Evolutionary conservation across 345 rosid genomes (phyloP).

Genomic region (Aurinia saxatilis): DNA sequence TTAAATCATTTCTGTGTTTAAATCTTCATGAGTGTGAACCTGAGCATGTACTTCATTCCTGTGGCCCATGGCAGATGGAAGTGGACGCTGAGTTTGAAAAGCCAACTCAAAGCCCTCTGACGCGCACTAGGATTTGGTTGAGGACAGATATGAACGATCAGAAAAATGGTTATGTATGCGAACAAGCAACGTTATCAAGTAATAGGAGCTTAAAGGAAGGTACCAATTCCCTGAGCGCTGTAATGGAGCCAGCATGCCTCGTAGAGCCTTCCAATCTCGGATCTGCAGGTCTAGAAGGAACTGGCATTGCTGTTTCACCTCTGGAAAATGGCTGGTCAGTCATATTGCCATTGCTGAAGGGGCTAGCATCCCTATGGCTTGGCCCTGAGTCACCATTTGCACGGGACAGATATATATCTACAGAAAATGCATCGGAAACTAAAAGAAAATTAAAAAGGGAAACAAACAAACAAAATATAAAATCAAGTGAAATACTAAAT

Average conservation of each 20-base stretch:
- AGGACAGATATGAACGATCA: slow-evolving; percentile 9
- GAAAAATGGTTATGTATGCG: background rate
- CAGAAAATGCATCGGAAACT: slow-evolving; percentile 3
- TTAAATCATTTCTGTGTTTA: background rate
- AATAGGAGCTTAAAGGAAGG: background rate
- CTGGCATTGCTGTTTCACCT: slow-evolving; percentile 52
- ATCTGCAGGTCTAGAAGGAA: slow-evolving; percentile 55
- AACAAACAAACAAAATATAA: background rate
- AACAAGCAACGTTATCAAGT: background rate
- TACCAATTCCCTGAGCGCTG: slow-evolving; percentile 85
- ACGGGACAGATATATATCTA: slow-evolving; percentile 60
- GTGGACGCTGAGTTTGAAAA: slow-evolving; percentile 53
- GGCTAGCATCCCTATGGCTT: slow-evolving; percentile 45
- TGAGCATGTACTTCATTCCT: slow-evolving; percentile 74
- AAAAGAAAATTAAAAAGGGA: background rate
- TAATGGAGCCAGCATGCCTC: slow-evolving; percentile 50
- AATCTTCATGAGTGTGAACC: slow-evolving; percentile 37
- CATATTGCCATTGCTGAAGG: no score
- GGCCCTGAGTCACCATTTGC: slow-evolving; percentile 50
- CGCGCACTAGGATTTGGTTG: slow-evolving; percentile 50
- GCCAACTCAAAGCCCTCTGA: slow-evolving; percentile 66
- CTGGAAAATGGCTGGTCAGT: slow-evolving; percentile 42
- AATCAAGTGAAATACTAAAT: background rate
- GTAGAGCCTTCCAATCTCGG: slow-evolving; percentile 62
- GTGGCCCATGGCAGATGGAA: slow-evolving; percentile 44